Evolutionary conservation across 257 asterid genomes (phyloP).

Genomic region (Nicotiana undulata): DNA sequence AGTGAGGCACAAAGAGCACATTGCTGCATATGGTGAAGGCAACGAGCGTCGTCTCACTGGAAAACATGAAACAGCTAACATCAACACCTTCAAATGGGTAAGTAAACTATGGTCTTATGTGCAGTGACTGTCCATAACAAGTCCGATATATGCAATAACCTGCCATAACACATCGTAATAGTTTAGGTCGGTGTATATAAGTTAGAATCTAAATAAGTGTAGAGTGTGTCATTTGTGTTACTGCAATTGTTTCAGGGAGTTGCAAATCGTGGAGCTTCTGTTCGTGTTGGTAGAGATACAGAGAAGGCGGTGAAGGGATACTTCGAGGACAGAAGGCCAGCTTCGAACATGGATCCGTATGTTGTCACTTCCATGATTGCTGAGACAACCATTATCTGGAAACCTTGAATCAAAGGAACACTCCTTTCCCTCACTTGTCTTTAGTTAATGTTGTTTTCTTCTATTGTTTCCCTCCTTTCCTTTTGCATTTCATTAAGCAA

Average conservation of each 20-base stretch:
- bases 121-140: too few relatives aligned
- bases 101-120: neutral
- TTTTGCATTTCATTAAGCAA: neutral
- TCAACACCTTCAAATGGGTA: conserved; percentile 78
- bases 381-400: conserved; percentile 72
- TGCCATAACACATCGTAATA: too few relatives aligned
- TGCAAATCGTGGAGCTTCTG: conserved; percentile 87
- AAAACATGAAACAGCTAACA: conserved; percentile 76
- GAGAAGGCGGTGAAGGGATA: conserved; percentile 93
- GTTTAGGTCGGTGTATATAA: neutral
- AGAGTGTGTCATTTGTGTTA: neutral
- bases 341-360: conserved; percentile 97
- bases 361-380: conserved; percentile 88
- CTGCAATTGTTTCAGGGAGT: conserved; percentile 51
- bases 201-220: neutral
- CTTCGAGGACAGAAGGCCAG: conserved; percentile 92
- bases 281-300: conserved; percentile 89
- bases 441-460: neutral
- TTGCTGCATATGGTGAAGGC: conserved; percentile 94
- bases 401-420: conserved; percentile 11
- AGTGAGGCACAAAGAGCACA: conserved; percentile 77
- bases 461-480: neutral
- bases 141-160: too few relatives aligned
- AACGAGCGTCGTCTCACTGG: conserved; percentile 95
- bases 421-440: neutral